A percentile compares a stretch with the other conserved stretches of the same genome.
phyloP scores from a whole-genome alignment of 345 rosid genomes.

The Brassica cretica region DNA sequence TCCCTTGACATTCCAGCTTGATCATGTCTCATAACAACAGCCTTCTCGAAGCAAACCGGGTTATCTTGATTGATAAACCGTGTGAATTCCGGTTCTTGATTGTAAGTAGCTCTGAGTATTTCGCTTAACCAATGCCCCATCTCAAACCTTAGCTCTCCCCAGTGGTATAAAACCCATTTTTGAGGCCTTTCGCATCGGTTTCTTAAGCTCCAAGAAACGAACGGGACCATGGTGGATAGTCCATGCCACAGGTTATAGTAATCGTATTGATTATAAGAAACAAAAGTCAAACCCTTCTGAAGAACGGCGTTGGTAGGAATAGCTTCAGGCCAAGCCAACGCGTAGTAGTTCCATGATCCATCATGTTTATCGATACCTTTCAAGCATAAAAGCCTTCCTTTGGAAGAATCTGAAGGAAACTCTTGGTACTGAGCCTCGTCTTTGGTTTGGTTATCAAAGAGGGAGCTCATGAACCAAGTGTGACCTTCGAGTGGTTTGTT shows the following conservation, averaged over 20 bases:
- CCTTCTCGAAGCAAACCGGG: constrained; percentile 69
- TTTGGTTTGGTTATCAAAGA: constrained; percentile 56
- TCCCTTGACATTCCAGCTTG: constrained; percentile 78
- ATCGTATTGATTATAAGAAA: constrained; percentile 66
- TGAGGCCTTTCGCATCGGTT: constrained; percentile 49
- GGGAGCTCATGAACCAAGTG: constrained; percentile 84
- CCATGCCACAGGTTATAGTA: constrained; percentile 79
- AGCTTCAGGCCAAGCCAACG: constrained; percentile 62
- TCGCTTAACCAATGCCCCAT: constrained; percentile 55
- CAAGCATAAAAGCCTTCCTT: constrained; percentile 58
- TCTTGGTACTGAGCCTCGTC: constrained; percentile 65
- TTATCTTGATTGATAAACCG: constrained; percentile 32
- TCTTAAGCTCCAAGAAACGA: constrained; percentile 65
- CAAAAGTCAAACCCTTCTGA: constrained; percentile 61
- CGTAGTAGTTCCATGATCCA: constrained; percentile 74
- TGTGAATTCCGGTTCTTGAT: constrained; percentile 39
- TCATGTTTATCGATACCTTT: constrained; percentile 63
- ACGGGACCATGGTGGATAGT: constrained; percentile 51
- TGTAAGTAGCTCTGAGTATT: constrained; percentile 52
- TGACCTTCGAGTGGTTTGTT: constrained; percentile 53
- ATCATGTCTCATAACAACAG: constrained; percentile 78
- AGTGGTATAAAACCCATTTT: constrained; percentile 68
- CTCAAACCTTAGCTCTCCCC: constrained; percentile 65
- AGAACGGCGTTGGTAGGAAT: constrained; percentile 55
- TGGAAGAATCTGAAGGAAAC: constrained; percentile 63